phyloP scores from a whole-genome alignment of 371 early-diverging fungal species.

The Mucor mucedo region DNA sequence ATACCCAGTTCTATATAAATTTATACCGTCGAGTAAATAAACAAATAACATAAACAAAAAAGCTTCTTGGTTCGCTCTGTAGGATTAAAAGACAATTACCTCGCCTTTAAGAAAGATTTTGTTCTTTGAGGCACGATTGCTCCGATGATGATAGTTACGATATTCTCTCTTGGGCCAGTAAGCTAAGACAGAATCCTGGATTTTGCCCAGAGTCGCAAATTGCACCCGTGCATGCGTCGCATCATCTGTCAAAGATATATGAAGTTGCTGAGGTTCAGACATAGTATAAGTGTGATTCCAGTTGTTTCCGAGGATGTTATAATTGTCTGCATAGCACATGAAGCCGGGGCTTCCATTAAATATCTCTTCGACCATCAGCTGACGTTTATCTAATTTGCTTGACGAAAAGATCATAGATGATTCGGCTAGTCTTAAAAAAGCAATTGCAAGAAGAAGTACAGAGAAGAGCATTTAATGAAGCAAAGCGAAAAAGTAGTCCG shows the following conservation, averaged over 20 bases:
- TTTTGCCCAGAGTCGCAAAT: conserved; percentile 39
- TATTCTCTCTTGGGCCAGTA: conserved; percentile 46
- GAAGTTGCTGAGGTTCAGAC: conserved; percentile 51
- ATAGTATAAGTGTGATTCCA: conserved; percentile 33
- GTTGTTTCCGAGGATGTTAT: conserved; percentile 16
- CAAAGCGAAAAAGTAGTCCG: neutral
- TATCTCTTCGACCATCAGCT: neutral
- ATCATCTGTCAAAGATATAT: conserved; percentile 40
- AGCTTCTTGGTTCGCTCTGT: neutral
- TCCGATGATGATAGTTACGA: neutral
- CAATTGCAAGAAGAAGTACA: neutral
- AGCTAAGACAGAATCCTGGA: conserved; percentile 27
- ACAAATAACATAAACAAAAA: neutral
- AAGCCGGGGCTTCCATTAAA: conserved; percentile 24
- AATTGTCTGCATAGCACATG: conserved; percentile 27
- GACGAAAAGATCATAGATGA: neutral
- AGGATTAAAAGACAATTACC: conserved; percentile 2
- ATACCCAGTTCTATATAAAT: conserved; percentile 38
- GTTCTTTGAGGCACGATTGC: neutral
- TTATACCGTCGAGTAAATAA: conserved; percentile 1
- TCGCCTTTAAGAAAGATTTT: conserved; percentile 11
- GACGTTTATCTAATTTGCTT: neutral
- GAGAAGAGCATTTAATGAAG: neutral
- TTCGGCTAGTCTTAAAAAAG: neutral
- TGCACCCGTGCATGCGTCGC: conserved; percentile 42